Percentiles rank a stretch among this genome's conserved stretches.
Evolutionary conservation across 2,329 filamentous ascomycete genomes (phyloP).

Genomic region (Colletotrichum lini): DNA sequence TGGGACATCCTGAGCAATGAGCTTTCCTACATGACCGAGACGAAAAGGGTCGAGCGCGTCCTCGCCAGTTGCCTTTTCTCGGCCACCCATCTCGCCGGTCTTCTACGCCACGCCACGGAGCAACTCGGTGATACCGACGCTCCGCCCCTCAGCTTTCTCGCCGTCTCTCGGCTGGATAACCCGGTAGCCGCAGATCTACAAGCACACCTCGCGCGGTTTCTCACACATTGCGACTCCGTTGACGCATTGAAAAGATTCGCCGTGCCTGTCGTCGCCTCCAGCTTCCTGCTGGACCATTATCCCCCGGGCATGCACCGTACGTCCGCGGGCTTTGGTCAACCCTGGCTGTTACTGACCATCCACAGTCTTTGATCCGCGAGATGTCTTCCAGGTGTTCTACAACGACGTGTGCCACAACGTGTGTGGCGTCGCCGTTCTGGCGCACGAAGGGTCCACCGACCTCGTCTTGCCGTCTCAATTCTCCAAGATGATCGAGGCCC

Average conservation of each 20-base stretch:
- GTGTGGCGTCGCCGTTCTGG: neutral
- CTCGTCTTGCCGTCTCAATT: slow-evolving; percentile 10
- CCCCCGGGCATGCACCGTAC: slow-evolving; percentile 15
- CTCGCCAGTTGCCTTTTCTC: slow-evolving; percentile 22
- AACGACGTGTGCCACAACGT: slow-evolving; percentile 8
- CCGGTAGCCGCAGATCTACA: slow-evolving; percentile 1
- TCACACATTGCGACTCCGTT: slow-evolving; percentile 3
- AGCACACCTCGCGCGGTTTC: slow-evolving; percentile 5
- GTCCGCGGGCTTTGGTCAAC: neutral
- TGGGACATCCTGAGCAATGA: slow-evolving; percentile 14
- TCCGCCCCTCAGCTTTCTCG: slow-evolving; percentile 19
- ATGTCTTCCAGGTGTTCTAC: slow-evolving; percentile 31
- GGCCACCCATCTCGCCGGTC: slow-evolving; percentile 9
- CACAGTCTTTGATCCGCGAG: slow-evolving; percentile 18
- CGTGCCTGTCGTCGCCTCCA: slow-evolving; percentile 15
- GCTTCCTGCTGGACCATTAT: slow-evolving; percentile 26
- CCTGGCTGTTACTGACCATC: neutral
- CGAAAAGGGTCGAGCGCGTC: neutral
- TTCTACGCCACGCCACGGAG: slow-evolving; percentile 7
- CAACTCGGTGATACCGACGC: neutral
- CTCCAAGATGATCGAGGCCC: slow-evolving; percentile 11
- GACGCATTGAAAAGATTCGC: slow-evolving; percentile 4
- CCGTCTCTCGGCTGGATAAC: slow-evolving; percentile 1
- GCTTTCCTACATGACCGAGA: slow-evolving; percentile 19
- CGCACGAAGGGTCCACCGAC: neutral